Conservation (phyloP, 169 alveolate genomes). For the Cyclospora cayetanensis region DNA sequence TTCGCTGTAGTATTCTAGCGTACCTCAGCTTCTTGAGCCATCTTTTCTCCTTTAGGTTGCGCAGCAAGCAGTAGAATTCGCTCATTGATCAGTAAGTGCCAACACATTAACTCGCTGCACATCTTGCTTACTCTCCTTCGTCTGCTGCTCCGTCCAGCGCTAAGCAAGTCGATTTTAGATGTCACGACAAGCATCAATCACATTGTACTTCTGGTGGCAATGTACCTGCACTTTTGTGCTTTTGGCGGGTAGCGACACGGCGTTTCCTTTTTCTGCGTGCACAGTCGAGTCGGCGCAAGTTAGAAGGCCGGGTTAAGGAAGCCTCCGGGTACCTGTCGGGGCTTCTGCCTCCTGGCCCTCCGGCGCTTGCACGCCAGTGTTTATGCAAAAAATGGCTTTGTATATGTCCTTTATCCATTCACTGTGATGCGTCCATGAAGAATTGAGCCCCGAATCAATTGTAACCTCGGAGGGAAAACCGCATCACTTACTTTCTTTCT, state of each 20-base stretch:
- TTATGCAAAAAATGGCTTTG: conserved; percentile 55
- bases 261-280: not conserved
- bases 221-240: conserved; percentile 41
- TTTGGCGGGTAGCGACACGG: not conserved
- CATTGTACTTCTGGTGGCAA: no score
- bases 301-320: not conserved
- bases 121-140: not conserved
- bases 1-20: no score
- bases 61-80: not conserved
- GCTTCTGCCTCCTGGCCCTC: not conserved
- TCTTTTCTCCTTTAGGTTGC: not conserved
- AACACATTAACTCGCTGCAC: not conserved
- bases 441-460: not conserved
- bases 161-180: no score
- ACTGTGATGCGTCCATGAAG: not conserved
- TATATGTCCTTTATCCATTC: conserved; percentile 3
- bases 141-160: not conserved
- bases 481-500: not conserved
- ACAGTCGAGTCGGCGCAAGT: not conserved
- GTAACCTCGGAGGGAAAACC: not conserved
- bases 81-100: not conserved
- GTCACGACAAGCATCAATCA: no score
- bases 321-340: not conserved
- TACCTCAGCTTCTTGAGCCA: not conserved
- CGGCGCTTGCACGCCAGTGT: not conserved